Evolutionary conservation across 352 stramenopile species (phyloP).

Genomic region (Phytophthora nicotianae): DNA sequence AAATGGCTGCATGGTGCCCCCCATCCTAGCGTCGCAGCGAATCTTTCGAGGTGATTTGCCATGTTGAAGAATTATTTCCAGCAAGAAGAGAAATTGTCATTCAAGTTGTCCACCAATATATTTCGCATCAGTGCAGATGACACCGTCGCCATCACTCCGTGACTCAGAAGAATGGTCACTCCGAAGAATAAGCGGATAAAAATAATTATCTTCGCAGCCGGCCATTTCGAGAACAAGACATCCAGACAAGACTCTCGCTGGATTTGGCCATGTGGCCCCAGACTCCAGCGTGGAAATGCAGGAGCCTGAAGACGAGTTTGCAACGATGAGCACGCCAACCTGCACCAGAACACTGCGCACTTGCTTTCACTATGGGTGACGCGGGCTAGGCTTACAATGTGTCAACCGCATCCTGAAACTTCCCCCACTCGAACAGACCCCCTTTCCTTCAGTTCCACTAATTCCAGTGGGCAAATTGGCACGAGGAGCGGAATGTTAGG

Average conservation of each 20-base stretch:
- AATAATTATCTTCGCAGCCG: conserved; percentile 4
- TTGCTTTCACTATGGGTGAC: conserved; percentile 23
- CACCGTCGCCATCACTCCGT: conserved; percentile 5
- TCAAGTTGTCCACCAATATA: neutral
- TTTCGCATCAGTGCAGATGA: neutral
- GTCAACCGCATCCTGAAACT: conserved; percentile 24
- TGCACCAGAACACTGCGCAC: conserved; percentile 21
- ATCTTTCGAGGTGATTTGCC: conserved; percentile 21
- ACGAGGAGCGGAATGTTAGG: conserved; percentile 39
- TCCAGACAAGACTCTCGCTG: conserved; percentile 11
- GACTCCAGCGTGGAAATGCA: neutral
- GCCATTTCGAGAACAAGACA: conserved; percentile 9
- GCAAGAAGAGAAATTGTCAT: neutral
- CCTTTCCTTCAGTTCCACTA: conserved; percentile 28
- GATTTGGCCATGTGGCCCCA: conserved; percentile 24
- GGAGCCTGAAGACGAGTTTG: conserved; percentile 3
- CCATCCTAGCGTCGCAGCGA: conserved; percentile 23
- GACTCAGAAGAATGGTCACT: neutral
- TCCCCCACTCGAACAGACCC: conserved; percentile 3
- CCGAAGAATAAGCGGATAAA: neutral
- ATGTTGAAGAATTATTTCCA: conserved; percentile 16
- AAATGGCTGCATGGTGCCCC: conserved; percentile 23
- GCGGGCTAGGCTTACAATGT: conserved; percentile 12
- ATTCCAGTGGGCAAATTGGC: conserved; percentile 22
- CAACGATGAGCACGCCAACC: conserved; percentile 11